Evolutionary conservation across 345 rosid genomes (phyloP).

Genomic region (Moricandia arvensis): DNA sequence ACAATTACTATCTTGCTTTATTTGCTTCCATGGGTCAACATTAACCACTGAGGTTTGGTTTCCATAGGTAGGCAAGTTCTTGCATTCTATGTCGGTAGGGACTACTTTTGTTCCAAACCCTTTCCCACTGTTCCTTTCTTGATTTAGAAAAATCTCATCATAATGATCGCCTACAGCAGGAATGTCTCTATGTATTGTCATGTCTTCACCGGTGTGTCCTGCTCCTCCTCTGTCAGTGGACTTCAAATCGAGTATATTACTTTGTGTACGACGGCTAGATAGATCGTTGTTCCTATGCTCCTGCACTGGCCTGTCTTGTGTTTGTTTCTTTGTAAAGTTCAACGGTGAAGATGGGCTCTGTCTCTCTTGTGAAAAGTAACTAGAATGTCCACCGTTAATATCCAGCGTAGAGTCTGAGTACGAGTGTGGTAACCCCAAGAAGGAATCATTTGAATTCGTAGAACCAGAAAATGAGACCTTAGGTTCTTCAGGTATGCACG

Average conservation of each 20-base stretch:
- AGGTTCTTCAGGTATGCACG: constrained; percentile 40
- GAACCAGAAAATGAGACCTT: constrained; percentile 44
- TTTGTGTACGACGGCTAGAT: constrained; percentile 36
- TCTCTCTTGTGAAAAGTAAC: constrained; percentile 56
- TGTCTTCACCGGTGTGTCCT: constrained; percentile 5
- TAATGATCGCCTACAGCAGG: constrained; percentile 1
- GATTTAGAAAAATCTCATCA: constrained; percentile 27
- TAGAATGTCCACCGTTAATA: constrained; percentile 45
- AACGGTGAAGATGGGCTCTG: constrained; percentile 50
- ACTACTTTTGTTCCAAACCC: constrained; percentile 23
- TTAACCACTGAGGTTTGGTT: constrained; percentile 26
- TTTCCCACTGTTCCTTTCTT: constrained; percentile 32
- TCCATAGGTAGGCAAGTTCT: constrained; percentile 26
- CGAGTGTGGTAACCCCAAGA: constrained; percentile 49
- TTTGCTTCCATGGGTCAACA: constrained; percentile 31
- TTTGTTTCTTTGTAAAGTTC: constrained; percentile 40
- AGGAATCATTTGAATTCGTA: constrained; percentile 44
- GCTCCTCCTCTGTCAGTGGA: neutral
- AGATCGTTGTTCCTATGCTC: constrained; percentile 34
- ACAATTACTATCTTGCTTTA: constrained; percentile 26
- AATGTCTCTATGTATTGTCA: constrained; percentile 32
- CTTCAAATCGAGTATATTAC: constrained; percentile 37
- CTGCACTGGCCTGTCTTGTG: constrained; percentile 43
- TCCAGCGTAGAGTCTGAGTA: constrained; percentile 67
- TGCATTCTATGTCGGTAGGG: constrained; percentile 23